These are phyloP conservation scores for Laguncularia racemosa DNA, from an alignment of 345 rosid genomes.

Conservation along the genomic window DNA sequence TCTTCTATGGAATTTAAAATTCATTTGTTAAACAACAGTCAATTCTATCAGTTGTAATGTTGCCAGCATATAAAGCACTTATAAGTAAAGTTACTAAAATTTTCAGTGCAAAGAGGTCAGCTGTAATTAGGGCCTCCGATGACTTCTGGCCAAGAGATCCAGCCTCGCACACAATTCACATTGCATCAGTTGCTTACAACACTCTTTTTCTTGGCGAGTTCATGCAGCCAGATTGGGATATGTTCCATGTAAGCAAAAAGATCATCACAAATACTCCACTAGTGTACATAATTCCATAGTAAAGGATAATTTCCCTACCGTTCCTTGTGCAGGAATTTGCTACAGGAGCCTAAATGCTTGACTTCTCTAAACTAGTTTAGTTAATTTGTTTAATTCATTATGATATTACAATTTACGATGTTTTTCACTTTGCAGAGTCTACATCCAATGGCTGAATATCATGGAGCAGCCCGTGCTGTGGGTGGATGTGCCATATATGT, in stretches of 20 bases:
- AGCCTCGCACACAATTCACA: slow-evolving; percentile 66
- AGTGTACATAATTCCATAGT: too few relatives aligned
- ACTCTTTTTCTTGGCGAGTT: slow-evolving; percentile 61
- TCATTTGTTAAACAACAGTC: too few relatives aligned
- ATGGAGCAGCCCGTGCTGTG: slow-evolving; percentile 59
- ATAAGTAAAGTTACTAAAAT: background rate
- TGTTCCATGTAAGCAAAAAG: slow-evolving; percentile 51
- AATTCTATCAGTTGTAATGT: too few relatives aligned
- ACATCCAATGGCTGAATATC: slow-evolving; percentile 70
- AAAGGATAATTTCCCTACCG: too few relatives aligned
- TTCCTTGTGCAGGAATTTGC: too few relatives aligned
- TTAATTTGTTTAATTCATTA: background rate
- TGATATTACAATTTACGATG: background rate
- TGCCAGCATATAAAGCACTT: too few relatives aligned
- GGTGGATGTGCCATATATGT: slow-evolving; percentile 64
- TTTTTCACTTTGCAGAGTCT: slow-evolving; percentile 34
- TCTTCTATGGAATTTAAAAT: too few relatives aligned
- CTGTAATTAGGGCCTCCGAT: slow-evolving; percentile 56
- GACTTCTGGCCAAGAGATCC: slow-evolving; percentile 72
- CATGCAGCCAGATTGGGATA: slow-evolving; percentile 80
- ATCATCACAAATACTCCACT: too few relatives aligned
- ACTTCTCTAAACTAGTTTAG: background rate
- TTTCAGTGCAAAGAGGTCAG: slow-evolving; percentile 46
- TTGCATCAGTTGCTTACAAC: slow-evolving; percentile 65
- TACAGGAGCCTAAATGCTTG: background rate